Base-by-base conservation (phyloP, 257 asterid genomes). In the Eustoma russellianum region DNA sequence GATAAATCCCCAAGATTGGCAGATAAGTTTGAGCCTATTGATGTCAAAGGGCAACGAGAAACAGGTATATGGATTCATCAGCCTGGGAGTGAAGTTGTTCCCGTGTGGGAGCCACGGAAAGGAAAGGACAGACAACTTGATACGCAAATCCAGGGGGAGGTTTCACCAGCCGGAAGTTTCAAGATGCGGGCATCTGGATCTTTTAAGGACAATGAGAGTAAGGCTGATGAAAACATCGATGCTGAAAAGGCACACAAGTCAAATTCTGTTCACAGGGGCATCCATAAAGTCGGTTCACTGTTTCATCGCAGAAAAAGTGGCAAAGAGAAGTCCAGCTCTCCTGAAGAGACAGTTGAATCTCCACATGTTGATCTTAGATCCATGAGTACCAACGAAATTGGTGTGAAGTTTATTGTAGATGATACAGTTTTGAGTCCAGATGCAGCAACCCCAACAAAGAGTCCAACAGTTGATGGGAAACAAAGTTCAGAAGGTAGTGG, bases 41-140 rank as follows among this genome's bases (percentile, higher is more conserved):
- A 81, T 70, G 59, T 81, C 5, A 81, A 81, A 33, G 95, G 94
- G 30, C 76, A 79, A 68, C 19, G 62, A 5, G 77, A 76, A 62
- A 86, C 94, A 1, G 94, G 97, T 60, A 64, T 86, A 52, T 86
- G 94, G 96, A 80, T 90, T 65, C 94, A 83, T 70, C 92, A 64
- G 38, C 97, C 97, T 5, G 97, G 97, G 46, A 79, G 86, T 70
- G 97, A 88, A 62, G 83, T 78, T 30, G 69, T 78, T 18, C 93
- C 68, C 63, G 74, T 71, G 17, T 88, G 97, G 97, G 92, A 85
- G 74, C 79, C 86, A 52, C 79, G 93, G 69, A 88, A 80, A 69
- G 94, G 88, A 41, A 88, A 70, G 67, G 63, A 50, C 56, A 78
- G 78, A 70, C 61, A 30, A 53, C 28, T 72, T 5, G 77, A 72